Percentiles rank a stretch among this genome's conserved stretches.
phyloP scores from a whole-genome alignment of 1,139 yeast genomes.

The Nakaseomyces bracarensis region DNA sequence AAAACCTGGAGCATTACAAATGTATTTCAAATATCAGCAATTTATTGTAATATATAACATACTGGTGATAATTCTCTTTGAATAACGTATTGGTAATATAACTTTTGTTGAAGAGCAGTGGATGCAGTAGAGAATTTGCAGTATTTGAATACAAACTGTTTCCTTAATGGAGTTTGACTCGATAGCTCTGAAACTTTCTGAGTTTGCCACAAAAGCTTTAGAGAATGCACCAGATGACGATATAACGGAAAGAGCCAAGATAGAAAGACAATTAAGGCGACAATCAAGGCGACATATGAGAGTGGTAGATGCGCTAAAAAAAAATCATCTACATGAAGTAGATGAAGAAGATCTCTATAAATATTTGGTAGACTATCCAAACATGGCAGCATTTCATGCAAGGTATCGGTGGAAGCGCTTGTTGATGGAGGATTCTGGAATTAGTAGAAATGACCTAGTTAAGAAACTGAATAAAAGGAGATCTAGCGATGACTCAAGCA shows the following conservation, averaged over 20 bases:
- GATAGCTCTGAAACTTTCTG: conserved; percentile 13
- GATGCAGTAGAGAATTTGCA: no score
- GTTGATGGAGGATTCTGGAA: not conserved
- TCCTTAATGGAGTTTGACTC: conserved; percentile 10
- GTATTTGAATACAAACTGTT: no score
- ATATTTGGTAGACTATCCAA: not conserved
- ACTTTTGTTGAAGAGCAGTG: no score
- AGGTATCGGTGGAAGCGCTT: not conserved
- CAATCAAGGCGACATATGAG: not conserved
- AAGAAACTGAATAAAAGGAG: not conserved
- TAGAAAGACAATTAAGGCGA: conserved; percentile 7
- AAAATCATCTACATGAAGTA: not conserved
- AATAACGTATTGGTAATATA: no score
- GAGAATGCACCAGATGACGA: not conserved
- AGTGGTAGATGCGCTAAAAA: conserved; percentile 5
- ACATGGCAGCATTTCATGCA: conserved; percentile 3
- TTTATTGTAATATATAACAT: no score
- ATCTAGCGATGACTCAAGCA: no score
- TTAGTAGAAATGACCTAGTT: not conserved
- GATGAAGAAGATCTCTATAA: not conserved
- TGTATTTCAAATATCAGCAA: no score
- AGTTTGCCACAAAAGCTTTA: conserved; percentile 12
- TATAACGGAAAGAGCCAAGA: conserved; percentile 6
- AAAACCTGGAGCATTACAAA: no score
- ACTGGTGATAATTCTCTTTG: no score